Evolutionary conservation across 371 early-diverging fungal genomes (phyloP).

Genomic region (Blakeslea trispora): DNA sequence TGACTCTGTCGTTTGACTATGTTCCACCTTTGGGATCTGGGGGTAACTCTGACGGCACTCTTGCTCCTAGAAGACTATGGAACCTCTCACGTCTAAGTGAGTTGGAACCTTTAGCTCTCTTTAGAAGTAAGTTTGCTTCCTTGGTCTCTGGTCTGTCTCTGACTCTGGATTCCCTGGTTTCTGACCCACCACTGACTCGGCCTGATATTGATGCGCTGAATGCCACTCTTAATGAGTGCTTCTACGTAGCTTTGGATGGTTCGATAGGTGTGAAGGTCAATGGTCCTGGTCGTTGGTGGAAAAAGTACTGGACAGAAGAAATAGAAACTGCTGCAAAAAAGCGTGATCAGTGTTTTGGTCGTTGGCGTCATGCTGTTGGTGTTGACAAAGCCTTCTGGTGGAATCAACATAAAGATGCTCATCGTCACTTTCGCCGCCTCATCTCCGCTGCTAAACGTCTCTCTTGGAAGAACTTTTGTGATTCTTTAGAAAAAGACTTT

Average conservation of each 20-base stretch:
- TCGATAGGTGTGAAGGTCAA: constrained; percentile 4
- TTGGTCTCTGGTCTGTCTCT: no score
- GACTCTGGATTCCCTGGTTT: no score
- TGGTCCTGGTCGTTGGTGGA: constrained; percentile 15
- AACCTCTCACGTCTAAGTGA: constrained; percentile 11
- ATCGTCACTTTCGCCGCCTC: not conserved
- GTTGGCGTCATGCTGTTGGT: constrained; percentile 9
- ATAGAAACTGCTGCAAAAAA: constrained; percentile 3
- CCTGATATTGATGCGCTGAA: constrained; percentile 15
- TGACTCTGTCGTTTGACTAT: constrained; percentile 1
- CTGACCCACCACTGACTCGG: not conserved
- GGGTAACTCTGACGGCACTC: no score
- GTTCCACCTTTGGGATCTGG: not conserved
- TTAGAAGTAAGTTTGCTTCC: not conserved
- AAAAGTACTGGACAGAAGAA: constrained; percentile 13
- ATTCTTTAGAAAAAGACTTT: constrained; percentile 3
- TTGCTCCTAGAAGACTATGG: constrained; percentile 14
- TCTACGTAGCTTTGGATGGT: constrained; percentile 10
- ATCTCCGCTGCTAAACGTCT: constrained; percentile 2
- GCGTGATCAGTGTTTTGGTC: constrained; percentile 10
- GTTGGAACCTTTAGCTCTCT: not conserved
- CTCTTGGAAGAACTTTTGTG: constrained; percentile 13
- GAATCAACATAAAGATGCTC: constrained; percentile 2
- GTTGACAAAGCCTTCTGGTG: constrained; percentile 13
- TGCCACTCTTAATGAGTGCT: constrained; percentile 1